Conservation (phyloP, 1,284 basidiomycete genomes). For the Malassezia sympodialis region DNA sequence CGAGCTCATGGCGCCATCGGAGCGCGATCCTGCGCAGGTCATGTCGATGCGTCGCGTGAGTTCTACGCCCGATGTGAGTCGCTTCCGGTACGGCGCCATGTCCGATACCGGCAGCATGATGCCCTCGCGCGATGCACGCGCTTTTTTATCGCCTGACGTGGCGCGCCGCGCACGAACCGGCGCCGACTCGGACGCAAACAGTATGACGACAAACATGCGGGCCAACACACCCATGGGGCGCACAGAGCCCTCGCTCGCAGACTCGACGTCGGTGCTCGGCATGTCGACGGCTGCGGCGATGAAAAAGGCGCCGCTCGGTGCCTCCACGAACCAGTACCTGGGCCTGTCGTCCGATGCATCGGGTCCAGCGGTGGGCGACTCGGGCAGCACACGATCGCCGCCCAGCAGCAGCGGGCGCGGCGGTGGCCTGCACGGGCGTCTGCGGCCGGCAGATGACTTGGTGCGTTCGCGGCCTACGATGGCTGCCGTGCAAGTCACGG, state of each 20-base stretch:
- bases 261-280: slow-evolving; percentile 26
- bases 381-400: slow-evolving; percentile 16
- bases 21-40: slow-evolving; percentile 3
- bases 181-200: slow-evolving; percentile 3
- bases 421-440: not conserved
- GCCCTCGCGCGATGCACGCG: not conserved
- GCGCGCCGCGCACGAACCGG: not conserved
- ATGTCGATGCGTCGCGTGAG: slow-evolving; percentile 5
- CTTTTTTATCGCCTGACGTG: not conserved
- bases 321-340: slow-evolving; percentile 36
- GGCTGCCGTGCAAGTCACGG: slow-evolving; percentile 37
- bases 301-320: slow-evolving; percentile 35
- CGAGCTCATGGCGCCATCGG: slow-evolving; percentile 11
- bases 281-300: slow-evolving; percentile 27
- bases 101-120: not conserved
- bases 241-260: slow-evolving; percentile 21
- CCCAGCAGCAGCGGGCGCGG: not conserved
- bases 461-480: slow-evolving; percentile 41
- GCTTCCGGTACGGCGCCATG: not conserved
- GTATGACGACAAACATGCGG: not conserved
- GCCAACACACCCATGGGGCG: not conserved
- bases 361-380: slow-evolving; percentile 5
- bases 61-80: slow-evolving; percentile 10
- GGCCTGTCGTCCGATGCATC: slow-evolving; percentile 17
- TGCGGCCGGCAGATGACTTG: slow-evolving; percentile 26